Conservation (phyloP, 2,329 filamentous ascomycete species). For the Exophiala sp. region DNA sequence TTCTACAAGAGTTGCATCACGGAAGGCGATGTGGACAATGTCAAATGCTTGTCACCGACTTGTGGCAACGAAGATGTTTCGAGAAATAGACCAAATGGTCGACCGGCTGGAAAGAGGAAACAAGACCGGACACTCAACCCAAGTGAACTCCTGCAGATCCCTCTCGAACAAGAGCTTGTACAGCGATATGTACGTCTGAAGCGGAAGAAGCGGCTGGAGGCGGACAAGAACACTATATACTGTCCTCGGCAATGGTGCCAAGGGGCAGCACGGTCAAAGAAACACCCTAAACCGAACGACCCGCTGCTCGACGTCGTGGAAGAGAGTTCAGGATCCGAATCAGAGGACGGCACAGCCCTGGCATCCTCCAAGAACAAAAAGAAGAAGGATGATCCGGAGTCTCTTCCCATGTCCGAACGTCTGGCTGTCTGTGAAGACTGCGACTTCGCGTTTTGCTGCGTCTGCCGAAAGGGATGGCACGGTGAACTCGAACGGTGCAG, state of each 20-base stretch:
- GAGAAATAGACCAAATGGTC: conserved; percentile 31
- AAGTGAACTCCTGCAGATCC: conserved; percentile 75
- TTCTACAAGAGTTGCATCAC: conserved; percentile 85
- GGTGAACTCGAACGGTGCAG: conserved; percentile 70
- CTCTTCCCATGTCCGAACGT: conserved; percentile 54
- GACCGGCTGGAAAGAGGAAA: conserved; percentile 42
- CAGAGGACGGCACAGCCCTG: conserved; percentile 41
- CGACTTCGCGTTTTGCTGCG: conserved; percentile 75
- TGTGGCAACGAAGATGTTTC: conserved; percentile 57
- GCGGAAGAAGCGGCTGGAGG: conserved; percentile 86
- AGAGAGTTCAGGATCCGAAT: conserved; percentile 41
- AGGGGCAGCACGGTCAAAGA: conserved; percentile 72
- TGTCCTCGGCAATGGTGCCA: conserved; percentile 91
- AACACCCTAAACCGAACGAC: conserved; percentile 64
- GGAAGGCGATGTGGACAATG: conserved; percentile 71
- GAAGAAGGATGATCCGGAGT: conserved; percentile 35
- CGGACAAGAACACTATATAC: conserved; percentile 85
- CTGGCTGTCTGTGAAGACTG: conserved; percentile 85
- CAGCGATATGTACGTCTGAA: conserved; percentile 84
- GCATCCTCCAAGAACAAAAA: conserved; percentile 8
- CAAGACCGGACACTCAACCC: conserved; percentile 70
- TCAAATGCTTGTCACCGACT: conserved; percentile 72
- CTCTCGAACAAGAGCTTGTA: conserved; percentile 63
- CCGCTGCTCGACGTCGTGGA: conserved; percentile 47
- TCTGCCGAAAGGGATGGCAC: conserved; percentile 81